phyloP scores from a whole-genome alignment of 441 rosid genomes.

The Pelargonium myrrhifolium region DNA sequence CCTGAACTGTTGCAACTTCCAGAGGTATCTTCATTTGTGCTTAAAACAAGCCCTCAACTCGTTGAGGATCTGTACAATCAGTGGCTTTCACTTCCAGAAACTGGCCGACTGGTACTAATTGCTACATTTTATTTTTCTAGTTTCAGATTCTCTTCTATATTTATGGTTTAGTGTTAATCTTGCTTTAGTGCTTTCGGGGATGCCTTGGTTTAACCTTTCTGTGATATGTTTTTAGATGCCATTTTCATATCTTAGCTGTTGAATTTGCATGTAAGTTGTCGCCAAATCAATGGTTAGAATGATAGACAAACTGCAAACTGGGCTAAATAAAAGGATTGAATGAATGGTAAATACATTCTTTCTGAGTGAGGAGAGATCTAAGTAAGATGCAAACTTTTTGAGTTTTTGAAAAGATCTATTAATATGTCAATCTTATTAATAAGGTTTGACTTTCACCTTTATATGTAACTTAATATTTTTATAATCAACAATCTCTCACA shows the following conservation, averaged over 20 bases:
- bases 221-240: neutral
- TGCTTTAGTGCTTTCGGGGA: neutral
- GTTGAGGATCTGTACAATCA: conserved; percentile 70
- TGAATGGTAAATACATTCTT: neutral
- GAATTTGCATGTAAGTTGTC: neutral
- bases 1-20: conserved; percentile 74
- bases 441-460: too few relatives aligned
- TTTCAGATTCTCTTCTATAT: neutral
- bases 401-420: neutral
- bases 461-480: too few relatives aligned
- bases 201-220: neutral
- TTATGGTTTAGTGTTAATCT: neutral
- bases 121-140: neutral
- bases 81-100: conserved; percentile 89
- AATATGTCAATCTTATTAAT: too few relatives aligned
- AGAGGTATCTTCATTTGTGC: conserved; percentile 63
- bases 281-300: neutral
- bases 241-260: neutral
- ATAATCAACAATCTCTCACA: too few relatives aligned
- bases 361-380: neutral
- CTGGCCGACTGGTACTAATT: conserved; percentile 57
- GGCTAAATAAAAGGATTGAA: neutral
- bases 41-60: conserved; percentile 63
- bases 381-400: neutral
- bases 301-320: neutral